Evolutionary conservation across 176 grass and related monocot genomes (phyloP), one percentile per base, ranked within the genome.

Genomic region (Panicum miliaceum): DNA sequence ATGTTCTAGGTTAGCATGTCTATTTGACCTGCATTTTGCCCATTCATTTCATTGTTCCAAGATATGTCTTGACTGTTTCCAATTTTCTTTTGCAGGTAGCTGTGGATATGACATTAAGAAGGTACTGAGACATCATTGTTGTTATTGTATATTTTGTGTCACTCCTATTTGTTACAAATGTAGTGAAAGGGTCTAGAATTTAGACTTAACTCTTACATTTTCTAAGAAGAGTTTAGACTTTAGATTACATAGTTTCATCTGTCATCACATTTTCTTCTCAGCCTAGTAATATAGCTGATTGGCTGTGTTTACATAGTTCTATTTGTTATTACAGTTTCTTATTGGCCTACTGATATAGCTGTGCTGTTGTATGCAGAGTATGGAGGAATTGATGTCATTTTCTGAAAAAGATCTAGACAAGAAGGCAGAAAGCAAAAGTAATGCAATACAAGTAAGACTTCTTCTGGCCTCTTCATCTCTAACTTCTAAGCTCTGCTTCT

Each of bases 71-170:
- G 77, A 90, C 56, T 88, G 35, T 57, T 80, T 40, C 16, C 75
- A 71, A 57, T 76, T 84, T 81, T 79, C 13, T 84, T 85, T 81
- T 92, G 59, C 93, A 95, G 93, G 70, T 83, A 86, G 88, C 74
- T 92, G 93, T 77, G 93, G 93, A 59, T 95, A 95, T 78, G 93
- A 95, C 66, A 90, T 95, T 45, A 92, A 90, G 61, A 95, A 95
- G 93, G 93, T 95, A 84, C 12, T 50, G 36, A 45, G 41, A 41
- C 22, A 79, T 38, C 22, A 25, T 81, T 84, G 43, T 22, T 69
- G 57, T 81, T 47, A 79, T 40, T 34, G 40, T 84, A 61, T 57
- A 47, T 22, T 80, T 85, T 89, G 29, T 87, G 54, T 81, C 66
- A n/a, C 25, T 77, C 56, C 29, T 56, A 14, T 73, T 71, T 29